Conservation (phyloP, 352 stramenopile genomes). For the Phytophthora pisi region DNA sequence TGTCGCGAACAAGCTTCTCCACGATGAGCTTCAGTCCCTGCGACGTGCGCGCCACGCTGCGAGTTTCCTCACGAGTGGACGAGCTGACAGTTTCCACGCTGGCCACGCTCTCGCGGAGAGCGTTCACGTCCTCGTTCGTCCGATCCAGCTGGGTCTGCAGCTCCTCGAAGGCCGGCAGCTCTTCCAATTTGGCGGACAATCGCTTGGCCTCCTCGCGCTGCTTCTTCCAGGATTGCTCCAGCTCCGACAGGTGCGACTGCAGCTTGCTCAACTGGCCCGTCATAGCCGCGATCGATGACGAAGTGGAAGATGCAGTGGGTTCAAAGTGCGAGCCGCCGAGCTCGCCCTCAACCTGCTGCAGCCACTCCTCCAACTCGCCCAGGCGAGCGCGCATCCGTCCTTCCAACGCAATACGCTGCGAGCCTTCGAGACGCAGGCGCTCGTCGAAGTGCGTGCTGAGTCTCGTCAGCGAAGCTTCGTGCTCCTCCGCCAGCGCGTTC, state of each 20-base stretch:
- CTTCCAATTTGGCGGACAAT: conserved; percentile 25
- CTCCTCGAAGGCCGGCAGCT: conserved; percentile 31
- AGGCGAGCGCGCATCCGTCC: conserved; percentile 57
- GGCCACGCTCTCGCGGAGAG: conserved; percentile 46
- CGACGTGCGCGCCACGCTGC: conserved; percentile 49
- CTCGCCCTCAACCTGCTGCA: conserved; percentile 80
- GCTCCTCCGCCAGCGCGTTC: conserved; percentile 62
- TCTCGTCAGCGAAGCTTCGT: conserved; percentile 69
- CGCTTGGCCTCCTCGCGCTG: conserved; percentile 18
- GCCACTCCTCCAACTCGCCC: conserved; percentile 76
- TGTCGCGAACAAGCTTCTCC: conserved; percentile 80
- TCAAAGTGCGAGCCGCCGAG: conserved; percentile 54
- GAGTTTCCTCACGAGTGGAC: conserved; percentile 50
- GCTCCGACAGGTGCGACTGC: conserved; percentile 19
- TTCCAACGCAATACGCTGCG: conserved; percentile 68
- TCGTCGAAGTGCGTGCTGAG: conserved; percentile 79
- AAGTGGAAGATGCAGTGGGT: conserved; percentile 7
- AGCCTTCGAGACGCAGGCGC: conserved; percentile 61
- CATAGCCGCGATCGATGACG: conserved; percentile 27
- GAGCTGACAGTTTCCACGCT: conserved; percentile 50
- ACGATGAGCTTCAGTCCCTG: conserved; percentile 76
- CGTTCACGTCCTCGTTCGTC: conserved; percentile 45
- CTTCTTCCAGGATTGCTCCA: conserved; percentile 25
- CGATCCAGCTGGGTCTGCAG: conserved; percentile 47
- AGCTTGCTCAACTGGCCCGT: conserved; percentile 27